Base-by-base conservation (phyloP, 495 filamentous ascomycete genomes). In the Emericellopsis terricola region DNA sequence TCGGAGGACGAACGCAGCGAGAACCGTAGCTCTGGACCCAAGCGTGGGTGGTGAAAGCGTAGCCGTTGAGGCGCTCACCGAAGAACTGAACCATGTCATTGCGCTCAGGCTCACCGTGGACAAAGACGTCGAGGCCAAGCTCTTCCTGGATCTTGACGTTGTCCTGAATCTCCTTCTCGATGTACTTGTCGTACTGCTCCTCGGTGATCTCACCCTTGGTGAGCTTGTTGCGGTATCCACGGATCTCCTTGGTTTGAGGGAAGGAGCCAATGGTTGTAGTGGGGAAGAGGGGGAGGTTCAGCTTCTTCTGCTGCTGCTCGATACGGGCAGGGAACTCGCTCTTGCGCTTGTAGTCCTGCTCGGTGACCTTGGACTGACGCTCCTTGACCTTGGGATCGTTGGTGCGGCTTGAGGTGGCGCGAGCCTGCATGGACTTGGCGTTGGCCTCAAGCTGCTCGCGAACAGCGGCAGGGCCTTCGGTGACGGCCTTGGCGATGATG, bases 51-150 rank as follows among this genome's bases (percentile, higher is more conserved):
- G 89, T 97, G 73, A 97, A 97, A 50, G 84, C 84, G 60, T 96
- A 97, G 53, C 89, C 89, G 42, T 83, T 74, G 29, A 97, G 71
- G 44, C 85, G 77, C 73, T 97, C 89, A 57, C 89, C 89, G 51
- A 97, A 97, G 75, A 94, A 97, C 61, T 97, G 89, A 27, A 97
- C 89, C 89, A 97, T 97, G 75, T 97, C 89, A 62, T 96, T 96
- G 59, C 89, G 83, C 71, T 97, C 89, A 33, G 89, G 87, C 69
- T 97, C 89, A 51, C 89, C 89, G 65, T 97, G 89, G 40, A 97
- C 89, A 51, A 80, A 78, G 50, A 97, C 91, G 49, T 58, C 89
- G 15, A 97, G 76, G 52, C 71, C 82, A 44, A 97, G 86, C 64
- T 92, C 87, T 47, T 96, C 86, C 68, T 97, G 89, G 60, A 96